Conservation (phyloP, 495 filamentous ascomycete genomes). For the Penicillium maclennaniae region DNA sequence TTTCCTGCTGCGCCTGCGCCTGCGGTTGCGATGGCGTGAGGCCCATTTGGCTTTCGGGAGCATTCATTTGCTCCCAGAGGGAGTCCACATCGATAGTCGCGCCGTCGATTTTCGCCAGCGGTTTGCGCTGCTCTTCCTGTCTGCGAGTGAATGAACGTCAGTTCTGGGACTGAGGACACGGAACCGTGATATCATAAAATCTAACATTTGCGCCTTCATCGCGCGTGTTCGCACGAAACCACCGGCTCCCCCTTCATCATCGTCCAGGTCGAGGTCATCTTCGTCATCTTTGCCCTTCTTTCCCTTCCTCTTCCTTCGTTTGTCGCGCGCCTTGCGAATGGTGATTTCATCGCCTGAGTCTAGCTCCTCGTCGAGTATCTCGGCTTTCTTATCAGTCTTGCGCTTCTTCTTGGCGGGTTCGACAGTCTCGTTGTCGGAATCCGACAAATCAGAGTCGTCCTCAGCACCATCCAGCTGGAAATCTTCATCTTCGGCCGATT, state of each 20-base stretch:
- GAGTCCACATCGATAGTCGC: conserved; percentile 87
- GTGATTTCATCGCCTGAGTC: conserved; percentile 78
- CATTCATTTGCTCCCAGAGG: conserved; percentile 78
- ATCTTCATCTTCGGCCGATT: conserved; percentile 71
- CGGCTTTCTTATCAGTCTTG: conserved; percentile 29
- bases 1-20: conserved; percentile 14
- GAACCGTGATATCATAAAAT: conserved; percentile 12
- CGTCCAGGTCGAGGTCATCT: conserved; percentile 49
- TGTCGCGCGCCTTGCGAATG: conserved; percentile 57
- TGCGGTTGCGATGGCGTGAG: conserved; percentile 12
- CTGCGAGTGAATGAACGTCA: conserved; percentile 33
- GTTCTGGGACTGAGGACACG: conserved; percentile 7
- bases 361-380: conserved; percentile 32
- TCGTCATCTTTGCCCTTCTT: conserved; percentile 38
- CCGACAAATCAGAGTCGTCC: conserved; percentile 42
- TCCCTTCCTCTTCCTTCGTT: conserved; percentile 51
- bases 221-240: conserved; percentile 80
- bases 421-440: conserved; percentile 30
- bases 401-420: conserved; percentile 41
- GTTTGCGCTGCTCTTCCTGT: conserved; percentile 60
- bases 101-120: conserved; percentile 57
- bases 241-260: conserved; percentile 65
- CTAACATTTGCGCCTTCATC: conserved; percentile 60
- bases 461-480: conserved; percentile 60
- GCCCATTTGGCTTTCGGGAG: conserved; percentile 26